A percentile compares a stretch with the other conserved stretches of the same genome.
These are phyloP conservation scores for Aspergillus felis DNA, from an alignment of 2,329 filamentous ascomycete species.

Conservation along the genomic window DNA sequence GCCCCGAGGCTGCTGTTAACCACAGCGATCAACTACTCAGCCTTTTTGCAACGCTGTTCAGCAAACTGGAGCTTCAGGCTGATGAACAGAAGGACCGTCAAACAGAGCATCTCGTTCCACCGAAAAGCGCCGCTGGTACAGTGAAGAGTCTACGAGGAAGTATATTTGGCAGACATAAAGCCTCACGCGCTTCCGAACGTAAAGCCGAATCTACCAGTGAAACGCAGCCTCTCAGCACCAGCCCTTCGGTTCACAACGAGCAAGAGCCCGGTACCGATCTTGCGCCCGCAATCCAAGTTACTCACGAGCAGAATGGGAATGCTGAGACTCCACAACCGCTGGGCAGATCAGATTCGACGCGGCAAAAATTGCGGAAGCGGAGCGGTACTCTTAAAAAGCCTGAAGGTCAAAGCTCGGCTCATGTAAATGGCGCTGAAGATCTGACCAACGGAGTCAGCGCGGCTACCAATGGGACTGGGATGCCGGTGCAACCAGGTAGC, in stretches of 20 bases:
- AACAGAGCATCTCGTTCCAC: constrained; percentile 50
- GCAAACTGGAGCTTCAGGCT: constrained; percentile 49
- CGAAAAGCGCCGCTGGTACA: constrained; percentile 68
- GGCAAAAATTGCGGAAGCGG: constrained; percentile 30
- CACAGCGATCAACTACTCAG: constrained; percentile 79
- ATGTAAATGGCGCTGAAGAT: constrained; percentile 20
- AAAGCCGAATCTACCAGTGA: constrained; percentile 39
- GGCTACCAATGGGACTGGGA: constrained; percentile 4
- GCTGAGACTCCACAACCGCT: constrained; percentile 27
- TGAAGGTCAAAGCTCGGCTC: constrained; percentile 20
- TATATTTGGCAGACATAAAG: constrained; percentile 66
- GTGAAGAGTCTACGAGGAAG: constrained; percentile 67
- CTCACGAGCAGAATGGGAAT: constrained; percentile 51
- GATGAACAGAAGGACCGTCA: constrained; percentile 20
- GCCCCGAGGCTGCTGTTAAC: constrained; percentile 80
- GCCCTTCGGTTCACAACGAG: constrained; percentile 21
- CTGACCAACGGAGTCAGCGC: neutral
- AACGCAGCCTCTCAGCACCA: constrained; percentile 14
- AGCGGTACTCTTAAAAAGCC: constrained; percentile 28
- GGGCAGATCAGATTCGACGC: constrained; percentile 27
- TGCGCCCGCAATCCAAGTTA: constrained; percentile 73
- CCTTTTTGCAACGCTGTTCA: constrained; percentile 78
- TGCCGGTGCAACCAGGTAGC: constrained; percentile 13
- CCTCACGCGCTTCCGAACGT: constrained; percentile 43
- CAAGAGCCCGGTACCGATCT: constrained; percentile 35